A percentile compares a stretch with the other conserved stretches of the same genome.
Conservation (phyloP, 2,329 filamentous ascomycete species). For the Phialophora chinensis region DNA sequence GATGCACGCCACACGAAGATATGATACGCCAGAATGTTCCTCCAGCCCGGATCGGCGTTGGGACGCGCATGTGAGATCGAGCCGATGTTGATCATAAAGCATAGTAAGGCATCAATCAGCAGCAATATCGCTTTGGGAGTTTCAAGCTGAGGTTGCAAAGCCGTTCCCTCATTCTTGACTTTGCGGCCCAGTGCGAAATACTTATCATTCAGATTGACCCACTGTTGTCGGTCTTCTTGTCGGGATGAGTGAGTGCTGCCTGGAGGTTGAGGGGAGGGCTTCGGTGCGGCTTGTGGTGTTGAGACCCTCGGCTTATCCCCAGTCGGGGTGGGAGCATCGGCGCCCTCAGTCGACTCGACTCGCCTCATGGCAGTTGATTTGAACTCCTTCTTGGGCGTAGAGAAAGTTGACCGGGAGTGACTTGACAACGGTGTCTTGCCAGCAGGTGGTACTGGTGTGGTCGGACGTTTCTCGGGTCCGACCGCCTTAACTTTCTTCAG, state of each 20-base stretch:
- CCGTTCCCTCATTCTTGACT: slow-evolving; percentile 52
- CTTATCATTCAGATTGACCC: slow-evolving; percentile 52
- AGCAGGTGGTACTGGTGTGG: slow-evolving; percentile 46
- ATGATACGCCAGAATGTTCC: slow-evolving; percentile 56
- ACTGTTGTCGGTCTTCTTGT: slow-evolving; percentile 48
- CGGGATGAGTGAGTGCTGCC: slow-evolving; percentile 37
- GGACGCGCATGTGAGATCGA: slow-evolving; percentile 50
- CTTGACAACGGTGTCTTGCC: slow-evolving; percentile 44
- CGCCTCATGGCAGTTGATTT: slow-evolving; percentile 48
- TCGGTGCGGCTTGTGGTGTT: slow-evolving; percentile 39
- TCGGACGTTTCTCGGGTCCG: slow-evolving; percentile 42
- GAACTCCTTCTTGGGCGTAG: slow-evolving; percentile 53
- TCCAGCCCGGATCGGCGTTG: slow-evolving; percentile 51
- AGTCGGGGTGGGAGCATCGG: slow-evolving; percentile 50
- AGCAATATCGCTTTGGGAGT: slow-evolving; percentile 36
- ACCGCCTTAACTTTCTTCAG: slow-evolving; percentile 40
- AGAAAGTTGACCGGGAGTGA: slow-evolving; percentile 41
- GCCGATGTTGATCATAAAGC: slow-evolving; percentile 56
- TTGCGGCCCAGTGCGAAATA: slow-evolving; percentile 52
- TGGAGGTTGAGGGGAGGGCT: slow-evolving; percentile 35
- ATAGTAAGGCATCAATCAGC: slow-evolving; percentile 53
- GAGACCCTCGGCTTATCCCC: slow-evolving; percentile 39
- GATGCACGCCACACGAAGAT: slow-evolving; percentile 51
- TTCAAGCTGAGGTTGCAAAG: slow-evolving; percentile 32
- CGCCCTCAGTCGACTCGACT: slow-evolving; percentile 46